Conservation (phyloP, 306 rosid species). For the Corylus avellana region DNA sequence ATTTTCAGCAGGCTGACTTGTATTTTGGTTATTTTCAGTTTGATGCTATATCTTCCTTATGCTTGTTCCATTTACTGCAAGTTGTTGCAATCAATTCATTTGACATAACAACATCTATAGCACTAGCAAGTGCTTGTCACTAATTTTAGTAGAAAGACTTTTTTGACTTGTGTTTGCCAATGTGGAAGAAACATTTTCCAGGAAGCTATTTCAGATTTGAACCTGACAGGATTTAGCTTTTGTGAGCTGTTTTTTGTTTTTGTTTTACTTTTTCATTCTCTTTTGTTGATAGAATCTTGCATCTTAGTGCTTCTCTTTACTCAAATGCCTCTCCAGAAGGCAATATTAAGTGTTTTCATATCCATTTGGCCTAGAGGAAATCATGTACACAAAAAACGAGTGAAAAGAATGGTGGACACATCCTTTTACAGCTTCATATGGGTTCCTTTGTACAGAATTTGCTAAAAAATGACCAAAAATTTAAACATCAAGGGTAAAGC, state of each 20-base stretch:
- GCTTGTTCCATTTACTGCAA: background rate
- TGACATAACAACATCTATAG: too few relatives aligned
- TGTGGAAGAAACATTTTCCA: too few relatives aligned
- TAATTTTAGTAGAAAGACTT: too few relatives aligned
- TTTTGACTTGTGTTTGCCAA: too few relatives aligned
- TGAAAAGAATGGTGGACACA: background rate
- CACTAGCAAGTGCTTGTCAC: too few relatives aligned
- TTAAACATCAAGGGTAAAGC: conserved; percentile 29
- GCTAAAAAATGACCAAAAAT: conserved; percentile 25
- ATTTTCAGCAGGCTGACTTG: too few relatives aligned
- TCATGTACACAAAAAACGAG: background rate
- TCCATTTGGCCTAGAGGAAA: background rate
- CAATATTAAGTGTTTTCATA: background rate
- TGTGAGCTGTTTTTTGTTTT: background rate
- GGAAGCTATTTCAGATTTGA: background rate
- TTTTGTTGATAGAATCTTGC: background rate
- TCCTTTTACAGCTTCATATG: background rate
- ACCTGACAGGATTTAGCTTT: background rate
- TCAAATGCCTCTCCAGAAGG: too few relatives aligned
- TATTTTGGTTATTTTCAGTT: background rate
- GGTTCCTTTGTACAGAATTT: background rate
- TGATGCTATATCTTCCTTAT: background rate
- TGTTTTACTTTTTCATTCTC: background rate
- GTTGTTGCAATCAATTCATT: background rate
- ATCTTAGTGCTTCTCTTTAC: background rate